Conservation (phyloP, 805 yeast species). For the Torulaspora indica region DNA sequence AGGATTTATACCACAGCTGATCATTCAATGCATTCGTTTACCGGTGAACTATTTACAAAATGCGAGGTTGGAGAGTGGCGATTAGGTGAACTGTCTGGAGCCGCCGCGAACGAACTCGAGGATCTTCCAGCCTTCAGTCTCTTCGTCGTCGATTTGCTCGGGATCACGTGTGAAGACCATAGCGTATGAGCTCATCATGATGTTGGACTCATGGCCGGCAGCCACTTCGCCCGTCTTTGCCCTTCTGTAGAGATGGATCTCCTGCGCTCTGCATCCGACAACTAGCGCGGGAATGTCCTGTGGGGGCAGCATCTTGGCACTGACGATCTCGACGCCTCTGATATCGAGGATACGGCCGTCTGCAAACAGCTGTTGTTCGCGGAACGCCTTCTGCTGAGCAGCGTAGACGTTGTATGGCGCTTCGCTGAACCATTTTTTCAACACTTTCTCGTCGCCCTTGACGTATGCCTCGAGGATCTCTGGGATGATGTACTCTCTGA, state of each 20-base stretch:
- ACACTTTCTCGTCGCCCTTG: slow-evolving; percentile 76
- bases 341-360: slow-evolving; percentile 91
- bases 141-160: slow-evolving; percentile 82
- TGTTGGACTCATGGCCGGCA: slow-evolving; percentile 93
- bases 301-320: slow-evolving; percentile 83
- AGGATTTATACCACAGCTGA: slow-evolving; percentile 8
- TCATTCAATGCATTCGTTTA: slow-evolving; percentile 6
- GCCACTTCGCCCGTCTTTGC: slow-evolving; percentile 89
- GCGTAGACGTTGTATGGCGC: slow-evolving; percentile 94
- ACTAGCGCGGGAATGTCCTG: slow-evolving; percentile 89
- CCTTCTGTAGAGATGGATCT: slow-evolving; percentile 81
- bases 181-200: slow-evolving; percentile 89
- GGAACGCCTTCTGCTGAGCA: slow-evolving; percentile 86
- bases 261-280: slow-evolving; percentile 95
- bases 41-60: slow-evolving; percentile 13
- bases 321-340: slow-evolving; percentile 88
- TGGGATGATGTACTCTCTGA: slow-evolving; percentile 90
- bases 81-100: slow-evolving; percentile 69
- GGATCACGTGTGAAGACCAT: slow-evolving; percentile 92
- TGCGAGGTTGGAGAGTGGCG: slow-evolving; percentile 3
- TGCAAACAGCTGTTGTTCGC: slow-evolving; percentile 84
- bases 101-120: slow-evolving; percentile 92
- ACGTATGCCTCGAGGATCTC: slow-evolving; percentile 94
- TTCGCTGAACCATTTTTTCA: slow-evolving; percentile 91
- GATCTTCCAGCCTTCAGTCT: slow-evolving; percentile 96